Conservation (phyloP, 2,329 filamentous ascomycete species). For the Fusarium sp. region DNA sequence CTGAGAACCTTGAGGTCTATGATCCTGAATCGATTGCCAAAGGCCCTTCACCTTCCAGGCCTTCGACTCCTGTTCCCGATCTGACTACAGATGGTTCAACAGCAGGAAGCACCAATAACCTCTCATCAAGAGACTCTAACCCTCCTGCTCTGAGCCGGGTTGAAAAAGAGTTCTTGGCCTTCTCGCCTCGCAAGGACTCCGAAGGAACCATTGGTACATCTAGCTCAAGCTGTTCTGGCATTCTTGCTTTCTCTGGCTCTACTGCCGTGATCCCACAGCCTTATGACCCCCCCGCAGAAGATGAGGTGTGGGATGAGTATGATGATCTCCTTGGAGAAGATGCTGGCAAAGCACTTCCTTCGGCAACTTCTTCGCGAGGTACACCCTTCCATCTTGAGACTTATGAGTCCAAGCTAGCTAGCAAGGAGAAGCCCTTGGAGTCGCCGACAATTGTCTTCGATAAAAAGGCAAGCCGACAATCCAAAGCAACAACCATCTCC, state of each 20-base stretch:
- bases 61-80: conserved; percentile 51
- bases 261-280: conserved; percentile 73
- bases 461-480: conserved; percentile 47
- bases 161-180: conserved; percentile 74
- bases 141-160: conserved; percentile 41
- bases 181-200: conserved; percentile 78
- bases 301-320: conserved; percentile 95
- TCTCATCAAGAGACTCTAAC: conserved; percentile 44
- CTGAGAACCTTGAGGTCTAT: conserved; percentile 41
- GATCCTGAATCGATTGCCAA: conserved; percentile 56
- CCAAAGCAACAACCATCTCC: conserved; percentile 52
- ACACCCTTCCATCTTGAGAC: conserved; percentile 65
- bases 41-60: conserved; percentile 56
- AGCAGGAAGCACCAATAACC: conserved; percentile 45
- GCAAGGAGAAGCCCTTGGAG: conserved; percentile 53
- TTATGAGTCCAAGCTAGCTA: conserved; percentile 52
- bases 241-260: conserved; percentile 66
- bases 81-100: conserved; percentile 49
- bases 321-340: conserved; percentile 84
- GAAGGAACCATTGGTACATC: conserved; percentile 60
- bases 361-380: conserved; percentile 65
- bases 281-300: conserved; percentile 73
- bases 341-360: conserved; percentile 54
- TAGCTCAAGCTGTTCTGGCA: conserved; percentile 72
- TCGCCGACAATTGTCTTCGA: conserved; percentile 57